Base-by-base conservation (phyloP, 164 flowering plant species). In the Annona cherimola region DNA sequence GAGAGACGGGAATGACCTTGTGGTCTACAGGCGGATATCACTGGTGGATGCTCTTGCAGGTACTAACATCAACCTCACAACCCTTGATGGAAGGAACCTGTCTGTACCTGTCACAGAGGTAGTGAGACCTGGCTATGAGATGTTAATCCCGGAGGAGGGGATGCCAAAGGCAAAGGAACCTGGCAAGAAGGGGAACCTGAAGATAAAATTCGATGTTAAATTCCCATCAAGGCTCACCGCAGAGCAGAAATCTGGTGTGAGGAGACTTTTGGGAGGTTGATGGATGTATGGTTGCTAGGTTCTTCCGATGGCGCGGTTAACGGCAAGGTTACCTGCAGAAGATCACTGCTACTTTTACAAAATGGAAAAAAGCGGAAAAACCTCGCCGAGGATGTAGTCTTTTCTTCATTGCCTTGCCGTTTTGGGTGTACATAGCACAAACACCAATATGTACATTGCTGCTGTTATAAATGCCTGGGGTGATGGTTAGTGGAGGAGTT, bases 151-250 rank as follows among this genome's bases (percentile, higher is more conserved):
- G 18, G 81, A 88, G 76, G 96, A 93, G 82, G 99, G 99, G 61
- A 95, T 95, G 99, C 99, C 99, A 42, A 85, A 89, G 61, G 88
- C 94, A 5, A 91, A 81, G 79, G 93, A 93, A 73, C 96, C 92
- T 7, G 83, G 91, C 59, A 87, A 75, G 82, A 95, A 85, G 71
- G 99, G 99, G 19, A 85, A 82, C 70, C 79, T 95, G 77, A 86
- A 84, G 77, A 77, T 95, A 73, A 90, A 85, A 75, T 81, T 95
- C 45, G 88, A 89, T 63, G 90, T 95, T 26, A 87, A 78, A 64
- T 95, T 91, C 78, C 99, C 99, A 20, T 76, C 91, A 40, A 84
- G 89, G 72, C 87, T 95, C 44, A 85, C 91, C 8, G 19, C 86
- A 67, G 92, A 87, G 72, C 99, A 95, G 72, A 95, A 90, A 69